phyloP scores from a whole-genome alignment of 805 yeast species.

The Candida peoriensis region DNA sequence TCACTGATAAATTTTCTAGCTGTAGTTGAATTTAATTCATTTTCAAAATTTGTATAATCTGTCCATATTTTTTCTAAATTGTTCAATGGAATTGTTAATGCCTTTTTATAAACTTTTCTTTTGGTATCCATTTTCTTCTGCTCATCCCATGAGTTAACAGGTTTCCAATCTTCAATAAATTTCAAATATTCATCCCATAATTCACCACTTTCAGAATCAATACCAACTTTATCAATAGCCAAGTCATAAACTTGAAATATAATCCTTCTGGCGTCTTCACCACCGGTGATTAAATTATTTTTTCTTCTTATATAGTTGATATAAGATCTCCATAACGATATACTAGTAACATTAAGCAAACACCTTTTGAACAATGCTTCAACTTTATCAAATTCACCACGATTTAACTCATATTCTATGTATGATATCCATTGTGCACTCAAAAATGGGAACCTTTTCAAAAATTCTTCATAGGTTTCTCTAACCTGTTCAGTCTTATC shows the following conservation, averaged over 20 bases:
- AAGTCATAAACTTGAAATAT: conserved; percentile 81
- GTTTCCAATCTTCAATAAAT: conserved; percentile 73
- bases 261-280: conserved; percentile 69
- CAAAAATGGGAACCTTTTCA: conserved; percentile 61
- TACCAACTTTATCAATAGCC: conserved; percentile 73
- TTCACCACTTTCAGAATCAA: conserved; percentile 64
- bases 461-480: conserved; percentile 52
- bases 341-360: conserved; percentile 55
- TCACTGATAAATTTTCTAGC: conserved; percentile 73
- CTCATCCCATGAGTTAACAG: conserved; percentile 76
- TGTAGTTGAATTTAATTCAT: conserved; percentile 62
- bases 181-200: conserved; percentile 83
- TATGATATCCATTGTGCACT: conserved; percentile 74
- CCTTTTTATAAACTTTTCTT: conserved; percentile 65
- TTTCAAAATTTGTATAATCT: conserved; percentile 79
- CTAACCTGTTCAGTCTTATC: conserved; percentile 59
- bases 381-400: conserved; percentile 62
- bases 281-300: conserved; percentile 69
- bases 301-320: conserved; percentile 69
- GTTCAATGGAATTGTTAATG: conserved; percentile 70
- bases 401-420: conserved; percentile 55
- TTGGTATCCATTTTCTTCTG: conserved; percentile 75
- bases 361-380: conserved; percentile 64
- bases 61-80: conserved; percentile 78
- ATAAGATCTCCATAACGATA: conserved; percentile 72